Conservation (phyloP, 2,329 filamentous ascomycete genomes). For the Colletotrichum viniferum region DNA sequence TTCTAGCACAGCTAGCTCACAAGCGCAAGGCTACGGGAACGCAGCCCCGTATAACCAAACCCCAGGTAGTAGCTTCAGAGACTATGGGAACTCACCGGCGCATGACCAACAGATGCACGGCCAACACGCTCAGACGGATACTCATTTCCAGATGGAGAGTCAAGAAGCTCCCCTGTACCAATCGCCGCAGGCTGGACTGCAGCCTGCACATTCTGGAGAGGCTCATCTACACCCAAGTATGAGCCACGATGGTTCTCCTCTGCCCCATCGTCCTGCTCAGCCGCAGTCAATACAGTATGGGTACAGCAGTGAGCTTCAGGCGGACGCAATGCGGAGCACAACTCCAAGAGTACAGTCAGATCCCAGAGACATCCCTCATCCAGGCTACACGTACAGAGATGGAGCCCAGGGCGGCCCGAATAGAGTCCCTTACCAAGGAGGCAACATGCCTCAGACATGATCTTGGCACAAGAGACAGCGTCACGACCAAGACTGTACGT, state of each 20-base stretch:
- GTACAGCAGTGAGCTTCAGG: not conserved
- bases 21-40: rapidly evolving
- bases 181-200: not conserved
- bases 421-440: not conserved
- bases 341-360: not conserved
- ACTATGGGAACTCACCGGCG: rapidly evolving
- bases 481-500: not conserved
- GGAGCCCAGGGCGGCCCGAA: not conserved
- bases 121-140: not conserved
- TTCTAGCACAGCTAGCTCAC: not conserved
- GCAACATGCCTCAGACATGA: not conserved
- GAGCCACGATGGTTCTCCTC: not conserved
- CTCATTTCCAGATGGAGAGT: not conserved
- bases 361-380: not conserved
- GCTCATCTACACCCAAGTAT: not conserved
- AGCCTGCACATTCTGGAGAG: not conserved
- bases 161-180: not conserved
- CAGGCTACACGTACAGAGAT: not conserved
- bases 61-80: not conserved
- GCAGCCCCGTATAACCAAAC: not conserved
- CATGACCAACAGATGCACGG: not conserved
- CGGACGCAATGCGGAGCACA: not conserved
- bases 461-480: not conserved
- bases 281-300: not conserved
- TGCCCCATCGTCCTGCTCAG: not conserved